A percentile compares a stretch with the other conserved stretches of the same genome.
Evolutionary conservation across 192 early-diverging fungal species (phyloP).

Genomic region (Podila horticola): DNA sequence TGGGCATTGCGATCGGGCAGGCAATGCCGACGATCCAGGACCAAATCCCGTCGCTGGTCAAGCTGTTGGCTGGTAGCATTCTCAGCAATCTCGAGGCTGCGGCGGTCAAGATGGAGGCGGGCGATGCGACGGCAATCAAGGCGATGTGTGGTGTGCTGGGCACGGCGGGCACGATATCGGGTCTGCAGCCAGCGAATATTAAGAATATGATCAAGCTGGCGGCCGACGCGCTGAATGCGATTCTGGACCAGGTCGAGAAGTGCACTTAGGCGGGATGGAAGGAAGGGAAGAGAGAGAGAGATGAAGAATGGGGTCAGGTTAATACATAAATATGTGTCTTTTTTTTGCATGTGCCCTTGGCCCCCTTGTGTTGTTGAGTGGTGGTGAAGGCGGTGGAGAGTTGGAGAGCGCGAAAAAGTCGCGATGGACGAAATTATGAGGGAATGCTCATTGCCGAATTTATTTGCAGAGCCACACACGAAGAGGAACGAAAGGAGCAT

Average conservation of each 20-base stretch:
- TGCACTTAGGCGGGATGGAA: no score
- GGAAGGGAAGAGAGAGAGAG: not conserved
- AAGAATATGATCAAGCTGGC: not conserved
- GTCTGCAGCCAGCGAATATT: not conserved
- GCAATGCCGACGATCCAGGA: constrained; percentile 2
- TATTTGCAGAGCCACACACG: no score
- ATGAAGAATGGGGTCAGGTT: not conserved
- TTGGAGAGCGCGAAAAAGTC: no score
- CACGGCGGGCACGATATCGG: not conserved
- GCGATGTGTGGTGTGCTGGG: not conserved
- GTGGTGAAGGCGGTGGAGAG: not conserved
- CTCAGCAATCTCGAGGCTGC: not conserved
- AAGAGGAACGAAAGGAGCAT: no score
- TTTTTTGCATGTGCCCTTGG: no score
- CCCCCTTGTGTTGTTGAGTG: no score
- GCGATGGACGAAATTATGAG: no score
- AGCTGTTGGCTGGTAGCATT: not conserved
- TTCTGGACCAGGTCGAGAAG: not conserved
- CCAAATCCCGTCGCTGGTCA: not conserved
- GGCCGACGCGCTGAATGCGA: not conserved
- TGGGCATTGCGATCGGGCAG: constrained; percentile 3
- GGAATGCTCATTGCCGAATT: no score
- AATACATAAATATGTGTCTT: not conserved
- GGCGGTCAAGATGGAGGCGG: not conserved
- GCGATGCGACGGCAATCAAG: not conserved